phyloP scores from a whole-genome alignment of 805 yeast genomes.

The Scheffersomyces amazonensis region DNA sequence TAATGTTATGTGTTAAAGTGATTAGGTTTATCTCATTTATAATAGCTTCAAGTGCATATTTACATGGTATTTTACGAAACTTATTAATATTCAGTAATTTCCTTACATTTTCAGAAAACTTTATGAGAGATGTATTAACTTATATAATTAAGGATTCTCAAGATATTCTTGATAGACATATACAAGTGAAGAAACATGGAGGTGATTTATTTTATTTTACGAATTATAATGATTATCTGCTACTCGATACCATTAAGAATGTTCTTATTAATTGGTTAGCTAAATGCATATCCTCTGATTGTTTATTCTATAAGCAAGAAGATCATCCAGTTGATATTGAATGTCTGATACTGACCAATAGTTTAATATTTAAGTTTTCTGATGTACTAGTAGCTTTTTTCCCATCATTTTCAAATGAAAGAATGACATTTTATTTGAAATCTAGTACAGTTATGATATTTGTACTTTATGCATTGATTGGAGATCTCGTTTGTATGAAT shows the following conservation, averaged over 20 bases:
- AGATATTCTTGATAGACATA: slow-evolving; percentile 10
- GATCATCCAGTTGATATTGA: too few relatives aligned
- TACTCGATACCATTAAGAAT: not conserved
- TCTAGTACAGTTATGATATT: slow-evolving; percentile 11
- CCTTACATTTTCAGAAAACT: slow-evolving; percentile 26
- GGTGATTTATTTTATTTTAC: slow-evolving; percentile 7
- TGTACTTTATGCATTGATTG: slow-evolving; percentile 17
- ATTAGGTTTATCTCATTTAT: slow-evolving; percentile 14
- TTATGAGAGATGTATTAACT: slow-evolving; percentile 25
- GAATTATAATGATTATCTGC: slow-evolving; percentile 2
- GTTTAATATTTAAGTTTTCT: slow-evolving; percentile 17
- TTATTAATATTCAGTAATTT: slow-evolving; percentile 23
- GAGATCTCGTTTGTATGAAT: slow-evolving; percentile 17
- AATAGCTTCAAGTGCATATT: slow-evolving; percentile 12
- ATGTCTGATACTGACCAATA: too few relatives aligned
- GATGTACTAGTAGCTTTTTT: slow-evolving; percentile 7
- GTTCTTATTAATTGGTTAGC: not conserved
- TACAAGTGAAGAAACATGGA: slow-evolving; percentile 6
- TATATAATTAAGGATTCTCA: slow-evolving; percentile 18
- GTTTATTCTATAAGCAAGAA: too few relatives aligned
- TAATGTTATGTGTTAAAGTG: slow-evolving; percentile 7
- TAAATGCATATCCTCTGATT: not conserved
- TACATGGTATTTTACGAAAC: slow-evolving; percentile 14
- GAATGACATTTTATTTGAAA: slow-evolving; percentile 1
- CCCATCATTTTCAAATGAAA: slow-evolving; percentile 1